Conservation (phyloP, 2,329 filamentous ascomycete species). For the Fusarium subtropicale region DNA sequence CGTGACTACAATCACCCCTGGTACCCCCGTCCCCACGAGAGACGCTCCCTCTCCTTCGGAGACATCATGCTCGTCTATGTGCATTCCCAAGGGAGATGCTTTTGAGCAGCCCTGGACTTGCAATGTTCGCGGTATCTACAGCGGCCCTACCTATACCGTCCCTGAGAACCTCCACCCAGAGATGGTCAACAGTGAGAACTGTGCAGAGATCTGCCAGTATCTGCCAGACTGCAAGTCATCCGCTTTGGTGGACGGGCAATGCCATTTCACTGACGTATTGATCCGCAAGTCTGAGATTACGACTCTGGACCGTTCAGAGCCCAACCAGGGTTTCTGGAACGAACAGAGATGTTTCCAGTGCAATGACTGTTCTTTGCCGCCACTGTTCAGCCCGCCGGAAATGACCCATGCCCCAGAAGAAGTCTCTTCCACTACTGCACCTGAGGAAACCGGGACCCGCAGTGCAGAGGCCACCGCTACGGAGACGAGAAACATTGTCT, state of each 20-base stretch:
- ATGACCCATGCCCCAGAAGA: neutral
- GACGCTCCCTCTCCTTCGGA: neutral
- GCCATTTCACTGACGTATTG: neutral
- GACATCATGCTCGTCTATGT: neutral
- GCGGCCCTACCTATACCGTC: neutral
- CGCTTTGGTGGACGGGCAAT: neutral
- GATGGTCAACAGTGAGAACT: neutral
- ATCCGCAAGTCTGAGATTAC: neutral
- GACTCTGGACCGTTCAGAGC: neutral
- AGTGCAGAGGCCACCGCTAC: neutral
- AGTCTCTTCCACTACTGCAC: neutral
- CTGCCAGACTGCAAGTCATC: neutral
- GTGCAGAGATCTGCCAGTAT: neutral
- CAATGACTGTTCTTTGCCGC: neutral
- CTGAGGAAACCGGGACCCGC: neutral
- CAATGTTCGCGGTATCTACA: neutral
- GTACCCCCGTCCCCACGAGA: neutral
- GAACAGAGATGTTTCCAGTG: neutral
- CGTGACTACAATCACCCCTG: neutral
- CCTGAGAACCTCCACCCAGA: neutral
- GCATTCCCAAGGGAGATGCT: fast-evolving
- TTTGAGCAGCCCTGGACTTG: neutral
- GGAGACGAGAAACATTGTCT: neutral
- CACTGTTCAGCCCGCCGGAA: neutral
- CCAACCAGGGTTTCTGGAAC: neutral